Conservation (phyloP, 306 rosid genomes). For the Quercus rubra region DNA sequence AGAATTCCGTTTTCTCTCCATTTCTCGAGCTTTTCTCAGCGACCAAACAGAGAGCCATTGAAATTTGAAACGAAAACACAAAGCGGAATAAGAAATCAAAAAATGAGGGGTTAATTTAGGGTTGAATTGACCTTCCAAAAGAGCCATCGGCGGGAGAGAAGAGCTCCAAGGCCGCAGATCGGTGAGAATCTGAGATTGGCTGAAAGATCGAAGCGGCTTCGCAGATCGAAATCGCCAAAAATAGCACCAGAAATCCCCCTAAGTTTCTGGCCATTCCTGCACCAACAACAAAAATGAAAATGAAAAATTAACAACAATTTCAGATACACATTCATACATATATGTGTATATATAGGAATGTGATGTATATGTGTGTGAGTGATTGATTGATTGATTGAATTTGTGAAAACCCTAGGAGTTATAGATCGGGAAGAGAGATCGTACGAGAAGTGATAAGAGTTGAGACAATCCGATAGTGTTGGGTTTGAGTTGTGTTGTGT, state of each 20-base stretch:
- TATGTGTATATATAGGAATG: too few species aligned
- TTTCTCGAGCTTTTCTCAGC: not conserved
- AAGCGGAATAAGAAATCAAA: not conserved
- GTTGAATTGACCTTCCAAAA: slow-evolving; percentile 51
- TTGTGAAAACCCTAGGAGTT: slow-evolving; percentile 19
- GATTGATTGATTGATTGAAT: not conserved
- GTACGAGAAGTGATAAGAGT: slow-evolving; percentile 19
- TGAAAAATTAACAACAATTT: slow-evolving; percentile 3
- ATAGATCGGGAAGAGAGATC: slow-evolving; percentile 23
- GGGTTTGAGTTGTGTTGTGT: not conserved
- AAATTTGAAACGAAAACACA: not conserved
- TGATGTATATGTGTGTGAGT: not conserved
- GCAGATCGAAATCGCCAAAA: slow-evolving; percentile 50
- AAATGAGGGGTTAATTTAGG: not conserved
- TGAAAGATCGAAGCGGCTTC: slow-evolving; percentile 45
- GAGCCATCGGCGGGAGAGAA: slow-evolving; percentile 51
- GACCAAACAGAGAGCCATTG: not conserved
- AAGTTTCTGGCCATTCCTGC: slow-evolving; percentile 79
- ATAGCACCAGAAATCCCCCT: slow-evolving; percentile 49
- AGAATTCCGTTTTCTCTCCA: not conserved
- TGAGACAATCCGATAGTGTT: slow-evolving; percentile 15
- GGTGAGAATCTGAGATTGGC: slow-evolving; percentile 81
- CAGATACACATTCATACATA: not conserved
- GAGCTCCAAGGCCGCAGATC: slow-evolving; percentile 68
- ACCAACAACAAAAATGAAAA: slow-evolving; percentile 2